Evolutionary conservation across 75 land plant genomes (phyloP), one percentile per base, ranked within the genome.

Genomic region (Pinus albicaulis): DNA sequence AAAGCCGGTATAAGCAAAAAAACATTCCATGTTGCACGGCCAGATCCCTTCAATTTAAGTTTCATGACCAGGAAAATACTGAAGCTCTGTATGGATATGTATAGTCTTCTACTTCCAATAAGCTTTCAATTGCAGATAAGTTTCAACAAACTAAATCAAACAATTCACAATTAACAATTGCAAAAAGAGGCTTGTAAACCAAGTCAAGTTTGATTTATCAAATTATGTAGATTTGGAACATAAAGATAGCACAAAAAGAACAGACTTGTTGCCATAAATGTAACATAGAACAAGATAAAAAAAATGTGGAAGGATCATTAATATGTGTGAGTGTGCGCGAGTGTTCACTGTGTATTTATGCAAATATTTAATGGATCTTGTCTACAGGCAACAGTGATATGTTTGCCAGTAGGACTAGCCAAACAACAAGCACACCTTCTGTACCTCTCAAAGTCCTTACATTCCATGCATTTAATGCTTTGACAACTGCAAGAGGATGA

Each of bases 301-400:
- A 5, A 38, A 5, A 38, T 38, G 41, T 38, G 41, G 41, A 38
- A 38, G 41, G 41, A 38, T 38, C 41, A 38, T 38, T 38, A 38
- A 44, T 44, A 44, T 7, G 52, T 7, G 10, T 6, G 10, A 7
- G 10, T 44, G 48, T 44, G 31, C 1, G 31, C 1, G 52, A 7
- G 52, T 44, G 0, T 41, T 41, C n/a, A n/a, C n/a, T n/a, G 52
- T 44, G 52, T 44, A 7, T 44, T 44, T 44, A 8, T 44, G 52
- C 52, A 44, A 44, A 44, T 44, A 44, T 44, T 44, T 7, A 44
- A 7, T 44, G 52, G 52, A 44, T 44, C 52, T 44, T 44, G 76
- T 92, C 96, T 73, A 93, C 44, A 98, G 75, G 96, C 91, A 82
- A 91, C 92, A 72, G 98, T 93, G 76, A 98, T 76, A 73, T 98